These are phyloP conservation scores for Cystobasidium tubakii DNA, from an alignment of 768 basidiomycete genomes.

Conservation along the genomic window DNA sequence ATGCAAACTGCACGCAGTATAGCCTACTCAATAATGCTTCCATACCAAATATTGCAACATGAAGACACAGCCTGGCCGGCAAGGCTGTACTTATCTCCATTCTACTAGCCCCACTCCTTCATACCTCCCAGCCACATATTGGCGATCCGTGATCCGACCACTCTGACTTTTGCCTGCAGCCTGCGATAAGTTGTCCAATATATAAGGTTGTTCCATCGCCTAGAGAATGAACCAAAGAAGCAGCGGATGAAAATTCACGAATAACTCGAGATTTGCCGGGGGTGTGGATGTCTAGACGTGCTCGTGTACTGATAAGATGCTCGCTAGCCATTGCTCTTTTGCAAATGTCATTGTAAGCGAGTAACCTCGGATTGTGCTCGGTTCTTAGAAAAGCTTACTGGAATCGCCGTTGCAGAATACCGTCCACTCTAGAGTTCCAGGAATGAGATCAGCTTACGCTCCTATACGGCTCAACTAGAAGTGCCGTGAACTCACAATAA, in stretches of 20 bases:
- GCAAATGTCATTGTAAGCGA: no score
- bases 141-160: no score
- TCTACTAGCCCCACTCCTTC: no score
- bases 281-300: conserved; percentile 21
- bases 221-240: conserved; percentile 22
- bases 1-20: no score
- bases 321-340: conserved; percentile 23
- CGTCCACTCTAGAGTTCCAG: not conserved
- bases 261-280: conserved; percentile 19
- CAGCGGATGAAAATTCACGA: not conserved
- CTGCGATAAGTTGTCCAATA: conserved; percentile 21
- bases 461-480: no score
- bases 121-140: no score
- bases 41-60: no score
- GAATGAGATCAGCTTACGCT: not conserved
- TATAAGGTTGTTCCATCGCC: conserved; percentile 21
- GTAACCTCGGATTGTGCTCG: no score
- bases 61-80: no score
- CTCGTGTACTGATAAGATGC: conserved; percentile 14
- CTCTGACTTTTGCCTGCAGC: no score
- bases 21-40: no score
- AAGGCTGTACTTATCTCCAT: no score
- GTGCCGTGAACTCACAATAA: conserved; percentile 13
- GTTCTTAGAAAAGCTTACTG: conserved; percentile 5
- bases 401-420: conserved; percentile 17